phyloP scores from a whole-genome alignment of 768 basidiomycete species.

The Pleurotus djamor region DNA sequence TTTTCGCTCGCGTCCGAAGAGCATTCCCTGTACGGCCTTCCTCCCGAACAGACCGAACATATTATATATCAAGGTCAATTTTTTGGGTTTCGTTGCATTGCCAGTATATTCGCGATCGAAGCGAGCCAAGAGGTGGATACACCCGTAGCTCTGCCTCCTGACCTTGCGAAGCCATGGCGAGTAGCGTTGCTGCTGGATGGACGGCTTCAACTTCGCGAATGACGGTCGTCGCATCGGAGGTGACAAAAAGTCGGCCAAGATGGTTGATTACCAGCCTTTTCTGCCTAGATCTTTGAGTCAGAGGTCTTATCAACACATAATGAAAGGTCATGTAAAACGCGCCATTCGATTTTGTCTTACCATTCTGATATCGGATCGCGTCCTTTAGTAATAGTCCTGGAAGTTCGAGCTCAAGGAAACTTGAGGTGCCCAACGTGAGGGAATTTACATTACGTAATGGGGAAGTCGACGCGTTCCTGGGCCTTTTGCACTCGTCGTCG shows the following conservation, averaged over 20 bases:
- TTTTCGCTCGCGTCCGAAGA: conserved; percentile 95
- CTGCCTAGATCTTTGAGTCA: conserved; percentile 75
- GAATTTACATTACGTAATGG: too few relatives aligned
- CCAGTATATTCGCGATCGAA: conserved; percentile 39
- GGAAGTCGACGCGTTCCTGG: too few relatives aligned
- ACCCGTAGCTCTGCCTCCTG: conserved; percentile 85
- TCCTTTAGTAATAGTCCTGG: conserved; percentile 92
- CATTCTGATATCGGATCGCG: too few relatives aligned
- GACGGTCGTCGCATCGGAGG: conserved; percentile 98
- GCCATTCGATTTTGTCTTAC: too few relatives aligned
- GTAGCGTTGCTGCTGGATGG: conserved; percentile 94
- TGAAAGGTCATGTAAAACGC: too few relatives aligned
- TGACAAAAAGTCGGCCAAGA: conserved; percentile 92
- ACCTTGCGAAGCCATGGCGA: conserved; percentile 98
- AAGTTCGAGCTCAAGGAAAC: conserved; percentile 7
- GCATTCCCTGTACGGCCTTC: conserved; percentile 95
- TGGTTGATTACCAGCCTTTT: conserved; percentile 99
- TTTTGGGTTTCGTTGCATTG: conserved; percentile 84
- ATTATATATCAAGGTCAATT: conserved; percentile 99
- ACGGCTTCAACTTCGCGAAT: conserved; percentile 98
- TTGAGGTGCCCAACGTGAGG: too few relatives aligned
- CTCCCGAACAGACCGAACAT: conserved; percentile 83
- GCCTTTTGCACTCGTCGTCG: too few relatives aligned
- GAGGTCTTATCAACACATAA: too few relatives aligned
- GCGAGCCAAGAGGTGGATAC: not conserved